phyloP scores from a whole-genome alignment of 2,329 filamentous ascomycete genomes.

The Sordariomycetes sp. region DNA sequence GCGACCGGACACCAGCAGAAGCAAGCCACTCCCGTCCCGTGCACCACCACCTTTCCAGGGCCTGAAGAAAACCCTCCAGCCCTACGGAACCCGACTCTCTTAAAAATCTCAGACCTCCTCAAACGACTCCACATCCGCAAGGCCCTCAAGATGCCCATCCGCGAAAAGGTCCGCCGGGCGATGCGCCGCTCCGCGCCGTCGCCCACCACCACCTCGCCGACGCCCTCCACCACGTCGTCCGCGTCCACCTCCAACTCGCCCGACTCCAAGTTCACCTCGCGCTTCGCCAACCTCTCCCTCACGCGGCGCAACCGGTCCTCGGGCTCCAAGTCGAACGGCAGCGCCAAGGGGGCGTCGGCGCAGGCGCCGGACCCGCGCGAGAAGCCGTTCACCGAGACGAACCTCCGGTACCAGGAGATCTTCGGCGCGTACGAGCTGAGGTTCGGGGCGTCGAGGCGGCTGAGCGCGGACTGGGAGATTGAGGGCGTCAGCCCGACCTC shows the following conservation, averaged over 20 bases:
- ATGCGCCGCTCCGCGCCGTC: conserved; percentile 24
- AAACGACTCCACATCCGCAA: not conserved
- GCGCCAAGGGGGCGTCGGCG: conserved; percentile 8
- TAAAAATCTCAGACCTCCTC: not conserved
- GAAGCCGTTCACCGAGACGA: conserved; percentile 31
- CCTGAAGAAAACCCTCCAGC: no score
- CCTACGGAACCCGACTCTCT: not conserved
- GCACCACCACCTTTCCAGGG: no score
- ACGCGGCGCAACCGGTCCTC: not conserved
- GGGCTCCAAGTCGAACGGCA: not conserved
- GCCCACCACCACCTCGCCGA: conserved; percentile 14
- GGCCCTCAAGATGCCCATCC: conserved; percentile 24
- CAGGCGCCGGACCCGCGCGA: conserved; percentile 28
- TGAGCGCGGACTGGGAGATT: conserved; percentile 4
- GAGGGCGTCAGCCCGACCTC: conserved; percentile 7
- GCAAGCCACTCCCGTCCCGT: no score
- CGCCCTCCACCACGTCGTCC: conserved; percentile 15
- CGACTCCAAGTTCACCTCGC: conserved; percentile 18
- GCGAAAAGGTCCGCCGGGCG: conserved; percentile 28
- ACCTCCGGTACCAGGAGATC: conserved; percentile 35
- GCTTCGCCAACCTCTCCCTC: conserved; percentile 15
- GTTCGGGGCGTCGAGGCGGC: conserved; percentile 25
- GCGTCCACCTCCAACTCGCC: conserved; percentile 15
- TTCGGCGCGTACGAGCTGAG: conserved; percentile 33
- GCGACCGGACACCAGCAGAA: no score